These are phyloP conservation scores for Arthroderma sp. DNA, from an alignment of 2,329 filamentous ascomycete genomes.

Conservation along the genomic window DNA sequence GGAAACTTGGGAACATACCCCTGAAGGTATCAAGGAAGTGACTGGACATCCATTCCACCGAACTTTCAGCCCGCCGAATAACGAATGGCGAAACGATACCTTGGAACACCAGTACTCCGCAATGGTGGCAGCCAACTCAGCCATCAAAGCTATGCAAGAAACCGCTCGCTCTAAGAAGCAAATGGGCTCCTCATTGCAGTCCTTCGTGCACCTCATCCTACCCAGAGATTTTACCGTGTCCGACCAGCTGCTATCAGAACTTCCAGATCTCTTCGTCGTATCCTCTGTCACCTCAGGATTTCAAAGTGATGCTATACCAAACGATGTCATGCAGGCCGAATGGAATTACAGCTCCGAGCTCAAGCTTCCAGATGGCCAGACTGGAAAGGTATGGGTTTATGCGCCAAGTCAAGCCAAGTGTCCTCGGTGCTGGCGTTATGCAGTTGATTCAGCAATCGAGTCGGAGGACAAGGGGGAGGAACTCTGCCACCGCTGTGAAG, in stretches of 20 bases:
- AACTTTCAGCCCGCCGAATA: conserved; percentile 21
- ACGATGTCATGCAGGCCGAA: conserved; percentile 22
- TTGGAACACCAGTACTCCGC: conserved; percentile 37
- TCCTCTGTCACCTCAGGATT: conserved; percentile 47
- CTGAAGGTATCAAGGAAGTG: conserved; percentile 48
- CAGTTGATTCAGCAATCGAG: conserved; percentile 39
- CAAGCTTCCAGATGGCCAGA: conserved; percentile 24
- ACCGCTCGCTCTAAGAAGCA: conserved; percentile 56
- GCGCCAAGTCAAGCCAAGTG: conserved; percentile 56
- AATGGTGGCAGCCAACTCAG: conserved; percentile 43
- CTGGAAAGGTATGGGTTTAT: conserved; percentile 31
- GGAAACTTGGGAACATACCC: conserved; percentile 72
- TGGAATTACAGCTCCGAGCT: conserved; percentile 37
- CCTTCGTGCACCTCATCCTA: conserved; percentile 45
- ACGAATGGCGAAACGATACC: conserved; percentile 32
- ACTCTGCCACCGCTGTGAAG: conserved; percentile 63
- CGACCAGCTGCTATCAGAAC: conserved; percentile 34
- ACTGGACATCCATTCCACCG: conserved; percentile 36
- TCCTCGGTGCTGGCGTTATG: conserved; percentile 76
- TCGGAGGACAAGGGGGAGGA: conserved; percentile 44
- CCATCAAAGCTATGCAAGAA: conserved; percentile 67
- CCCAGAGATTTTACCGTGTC: conserved; percentile 19
- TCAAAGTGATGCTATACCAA: conserved; percentile 20
- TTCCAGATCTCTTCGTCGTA: conserved; percentile 57
- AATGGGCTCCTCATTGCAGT: conserved; percentile 71